Evolutionary conservation across 164 flowering plant genomes (phyloP).

Genomic region (Nelumbo lutea): DNA sequence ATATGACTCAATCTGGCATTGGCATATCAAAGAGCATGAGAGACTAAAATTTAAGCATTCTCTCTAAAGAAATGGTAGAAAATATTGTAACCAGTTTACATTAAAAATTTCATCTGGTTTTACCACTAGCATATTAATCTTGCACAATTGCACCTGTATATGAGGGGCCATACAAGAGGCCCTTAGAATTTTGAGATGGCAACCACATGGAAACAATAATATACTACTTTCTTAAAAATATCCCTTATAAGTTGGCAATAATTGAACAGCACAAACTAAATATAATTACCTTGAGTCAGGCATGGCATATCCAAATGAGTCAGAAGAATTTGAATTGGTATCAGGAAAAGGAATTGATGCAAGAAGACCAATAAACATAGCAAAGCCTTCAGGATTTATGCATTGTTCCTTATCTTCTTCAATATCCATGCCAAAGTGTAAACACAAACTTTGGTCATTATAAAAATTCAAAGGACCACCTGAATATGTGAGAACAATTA

Average conservation of each 20-base stretch:
- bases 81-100: no score
- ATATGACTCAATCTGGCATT: no score
- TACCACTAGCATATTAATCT: no score
- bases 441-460: slow-evolving; percentile 43
- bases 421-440: slow-evolving; percentile 41
- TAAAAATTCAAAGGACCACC: slow-evolving; percentile 57
- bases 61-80: no score
- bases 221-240: slow-evolving; percentile 1
- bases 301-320: slow-evolving; percentile 34
- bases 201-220: no score
- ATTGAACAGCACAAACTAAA: neutral
- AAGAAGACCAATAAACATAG: slow-evolving; percentile 66
- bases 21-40: no score
- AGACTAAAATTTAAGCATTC: no score
- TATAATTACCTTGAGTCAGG: slow-evolving; percentile 47
- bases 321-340: slow-evolving; percentile 38
- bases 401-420: slow-evolving; percentile 55
- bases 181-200: no score
- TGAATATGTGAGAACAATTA: slow-evolving; percentile 19
- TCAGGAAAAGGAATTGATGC: slow-evolving; percentile 73
- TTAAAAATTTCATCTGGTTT: no score
- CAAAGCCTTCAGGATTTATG: slow-evolving; percentile 66
- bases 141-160: no score
- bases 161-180: no score
- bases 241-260: neutral